phyloP scores from a whole-genome alignment of 1,139 yeast genomes.

The Candida sanyaensis region DNA sequence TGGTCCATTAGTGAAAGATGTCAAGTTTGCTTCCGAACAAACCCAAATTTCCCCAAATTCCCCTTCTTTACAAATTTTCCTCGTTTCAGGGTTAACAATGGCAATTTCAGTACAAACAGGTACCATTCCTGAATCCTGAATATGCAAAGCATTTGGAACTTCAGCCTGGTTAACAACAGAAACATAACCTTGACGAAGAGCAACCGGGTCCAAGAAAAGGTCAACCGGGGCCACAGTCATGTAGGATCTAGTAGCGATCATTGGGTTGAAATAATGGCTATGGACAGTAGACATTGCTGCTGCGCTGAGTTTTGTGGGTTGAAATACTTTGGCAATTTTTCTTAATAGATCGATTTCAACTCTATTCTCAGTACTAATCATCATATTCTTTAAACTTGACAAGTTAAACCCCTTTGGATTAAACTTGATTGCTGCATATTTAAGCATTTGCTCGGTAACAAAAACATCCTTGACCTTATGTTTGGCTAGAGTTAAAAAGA shows the following conservation, averaged over 20 bases:
- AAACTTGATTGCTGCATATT: conserved; percentile 64
- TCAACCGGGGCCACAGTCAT: conserved; percentile 89
- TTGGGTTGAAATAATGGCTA: conserved; percentile 78
- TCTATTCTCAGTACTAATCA: conserved; percentile 79
- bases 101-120: conserved; percentile 94
- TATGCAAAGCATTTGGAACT: conserved; percentile 65
- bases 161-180: conserved; percentile 76
- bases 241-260: conserved; percentile 83
- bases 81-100: conserved; percentile 92
- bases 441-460: conserved; percentile 83
- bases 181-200: conserved; percentile 84
- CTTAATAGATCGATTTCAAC: conserved; percentile 67
- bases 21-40: conserved; percentile 79
- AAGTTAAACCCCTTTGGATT: conserved; percentile 70
- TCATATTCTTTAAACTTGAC: conserved; percentile 71
- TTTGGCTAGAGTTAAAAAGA: conserved; percentile 71
- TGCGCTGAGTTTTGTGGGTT: conserved; percentile 64
- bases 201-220: conserved; percentile 82
- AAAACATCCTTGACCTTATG: conserved; percentile 85
- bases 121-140: conserved; percentile 96
- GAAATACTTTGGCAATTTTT: conserved; percentile 62
- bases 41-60: conserved; percentile 99
- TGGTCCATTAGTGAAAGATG: conserved; percentile 61
- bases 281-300: conserved; percentile 79
- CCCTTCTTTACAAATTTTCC: conserved; percentile 78